Conservation (phyloP, 352 stramenopile species). For the Globisporangium recalcitrans region DNA sequence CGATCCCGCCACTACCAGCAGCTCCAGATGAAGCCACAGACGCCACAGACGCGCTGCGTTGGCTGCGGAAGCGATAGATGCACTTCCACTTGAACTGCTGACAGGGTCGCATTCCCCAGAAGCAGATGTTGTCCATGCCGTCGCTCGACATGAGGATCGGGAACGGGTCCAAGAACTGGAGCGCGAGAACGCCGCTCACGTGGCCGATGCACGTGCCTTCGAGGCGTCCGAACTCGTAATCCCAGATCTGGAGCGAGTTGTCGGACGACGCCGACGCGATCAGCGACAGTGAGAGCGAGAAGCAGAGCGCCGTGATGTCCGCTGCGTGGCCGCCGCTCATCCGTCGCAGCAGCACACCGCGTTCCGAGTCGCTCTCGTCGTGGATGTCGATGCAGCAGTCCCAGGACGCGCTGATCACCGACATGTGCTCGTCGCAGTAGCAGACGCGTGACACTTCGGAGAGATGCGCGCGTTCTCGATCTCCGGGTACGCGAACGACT, state of each 20-base stretch:
- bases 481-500: conserved; percentile 74
- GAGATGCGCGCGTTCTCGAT: conserved; percentile 56
- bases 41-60: conserved; percentile 22
- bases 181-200: conserved; percentile 53
- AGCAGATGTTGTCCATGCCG: conserved; percentile 60
- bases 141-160: conserved; percentile 68
- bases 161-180: conserved; percentile 72
- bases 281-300: conserved; percentile 69
- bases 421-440: conserved; percentile 83
- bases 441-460: conserved; percentile 71
- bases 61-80: conserved; percentile 68
- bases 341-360: conserved; percentile 65
- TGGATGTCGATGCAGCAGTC: conserved; percentile 80
- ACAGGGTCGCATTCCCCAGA: conserved; percentile 71
- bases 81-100: conserved; percentile 63
- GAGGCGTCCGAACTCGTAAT: conserved; percentile 85
- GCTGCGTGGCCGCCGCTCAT: conserved; percentile 63
- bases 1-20: conserved; percentile 20
- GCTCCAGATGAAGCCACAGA: neutral
- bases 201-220: conserved; percentile 70
- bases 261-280: conserved; percentile 73
- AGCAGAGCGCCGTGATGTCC: conserved; percentile 77
- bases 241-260: conserved; percentile 71
- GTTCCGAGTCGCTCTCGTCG: conserved; percentile 81
- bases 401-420: conserved; percentile 81